Base-by-base conservation (phyloP, 768 basidiomycete species). In the Flagelloscypha sp. region DNA sequence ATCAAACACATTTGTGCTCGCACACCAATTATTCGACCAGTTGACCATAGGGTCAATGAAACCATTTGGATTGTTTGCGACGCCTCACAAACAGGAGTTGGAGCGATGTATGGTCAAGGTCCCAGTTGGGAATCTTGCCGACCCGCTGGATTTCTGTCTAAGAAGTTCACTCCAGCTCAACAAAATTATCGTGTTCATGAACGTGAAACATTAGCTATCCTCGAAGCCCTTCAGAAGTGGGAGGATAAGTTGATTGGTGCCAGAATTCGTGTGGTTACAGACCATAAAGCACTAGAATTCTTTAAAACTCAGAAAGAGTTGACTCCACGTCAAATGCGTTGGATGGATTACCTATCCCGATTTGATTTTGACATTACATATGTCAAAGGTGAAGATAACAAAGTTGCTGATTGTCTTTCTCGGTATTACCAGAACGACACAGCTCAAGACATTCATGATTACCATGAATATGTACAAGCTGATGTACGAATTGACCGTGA, bases 341-440 rank as follows among this genome's bases (percentile, higher is more conserved):
- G 55, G 56, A 37, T 41, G 22, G 54, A 61, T 16, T 60, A 52
- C 29, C 16, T 59, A 2, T 37, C 34, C 2, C 12, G 45, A 3
- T 61, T 58, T 28, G 30, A 60, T 29, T 47, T 31, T 27, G 36
- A 47, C 2, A 46, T 56, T 3, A n/a, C 19, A 7, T 50, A 56
- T 39, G 48, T 54, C 0, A 40, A 48, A 9, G 57, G 56, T 0
- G 25, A 11, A 1, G 24, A 20, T 0, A 59, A 60, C 21, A 52
- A 45, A n/a, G 55, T 61, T 3, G 56, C 52, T 0, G 55, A 61
- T 33, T 42, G 38, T 9, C 23, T 61, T 1, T 61, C 57, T 0
- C 44, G 48, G 0, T 58, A 56, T 33, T 62, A 48, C 27, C 35
- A 50, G 23, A 42, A 41, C 10, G 49, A 54, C 18, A 38, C 36